phyloP scores from a whole-genome alignment of 108 stramenopile genomes.

The Craspedostauros australis region DNA sequence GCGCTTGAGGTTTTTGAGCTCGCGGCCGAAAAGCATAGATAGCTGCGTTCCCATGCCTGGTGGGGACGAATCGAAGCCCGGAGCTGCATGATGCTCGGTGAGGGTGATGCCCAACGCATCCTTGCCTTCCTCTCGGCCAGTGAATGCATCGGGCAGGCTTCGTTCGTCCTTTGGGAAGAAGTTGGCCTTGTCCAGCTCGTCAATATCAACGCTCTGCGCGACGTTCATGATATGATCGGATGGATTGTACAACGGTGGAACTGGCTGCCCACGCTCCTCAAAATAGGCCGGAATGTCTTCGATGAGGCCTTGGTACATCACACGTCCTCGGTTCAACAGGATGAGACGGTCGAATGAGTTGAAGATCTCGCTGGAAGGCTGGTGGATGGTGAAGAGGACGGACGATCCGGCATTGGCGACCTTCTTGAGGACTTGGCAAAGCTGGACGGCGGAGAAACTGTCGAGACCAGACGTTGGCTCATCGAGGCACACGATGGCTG shows the following conservation, averaged over 20 bases:
- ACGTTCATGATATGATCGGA: slow-evolving; percentile 77
- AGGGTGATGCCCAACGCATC: slow-evolving; percentile 31
- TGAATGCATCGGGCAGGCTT: slow-evolving; percentile 25
- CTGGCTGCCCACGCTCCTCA: slow-evolving; percentile 36
- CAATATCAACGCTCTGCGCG: slow-evolving; percentile 39
- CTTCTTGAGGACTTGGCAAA: slow-evolving; percentile 70
- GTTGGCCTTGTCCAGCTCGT: slow-evolving; percentile 32
- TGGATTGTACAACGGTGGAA: slow-evolving; percentile 69
- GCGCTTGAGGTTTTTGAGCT: slow-evolving; percentile 42
- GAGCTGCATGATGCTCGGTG: neutral
- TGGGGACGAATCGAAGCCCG: slow-evolving; percentile 8
- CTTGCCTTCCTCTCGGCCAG: slow-evolving; percentile 25
- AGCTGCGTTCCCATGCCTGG: slow-evolving; percentile 43
- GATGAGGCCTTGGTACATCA: slow-evolving; percentile 66
- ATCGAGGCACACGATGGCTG: slow-evolving; percentile 54
- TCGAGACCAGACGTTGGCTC: slow-evolving; percentile 50
- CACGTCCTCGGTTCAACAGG: slow-evolving; percentile 63
- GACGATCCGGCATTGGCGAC: slow-evolving; percentile 73
- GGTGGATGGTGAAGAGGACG: slow-evolving; percentile 89
- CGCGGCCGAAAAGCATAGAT: slow-evolving; percentile 45
- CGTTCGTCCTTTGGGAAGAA: slow-evolving; percentile 49
- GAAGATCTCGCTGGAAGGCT: slow-evolving; percentile 83
- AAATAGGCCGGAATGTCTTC: slow-evolving; percentile 43
- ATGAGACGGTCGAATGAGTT: slow-evolving; percentile 74
- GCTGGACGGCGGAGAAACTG: slow-evolving; percentile 62